Conservation (phyloP, 345 rosid species). For the Eucalyptus paniculata region DNA sequence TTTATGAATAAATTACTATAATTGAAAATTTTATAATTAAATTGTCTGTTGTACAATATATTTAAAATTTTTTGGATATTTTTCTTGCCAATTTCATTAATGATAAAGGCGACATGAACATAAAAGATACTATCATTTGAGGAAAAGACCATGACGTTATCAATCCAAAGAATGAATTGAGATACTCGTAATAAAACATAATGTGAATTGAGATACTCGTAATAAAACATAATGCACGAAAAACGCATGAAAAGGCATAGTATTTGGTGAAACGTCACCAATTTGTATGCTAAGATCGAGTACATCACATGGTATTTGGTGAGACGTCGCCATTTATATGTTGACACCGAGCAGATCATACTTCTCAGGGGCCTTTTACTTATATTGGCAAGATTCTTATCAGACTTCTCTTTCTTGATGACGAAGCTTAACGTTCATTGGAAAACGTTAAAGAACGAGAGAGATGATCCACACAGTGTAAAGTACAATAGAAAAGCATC, state of each 20-base stretch:
- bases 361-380: background rate
- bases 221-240: background rate
- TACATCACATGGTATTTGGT: background rate
- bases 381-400: background rate
- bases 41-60: background rate
- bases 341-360: background rate
- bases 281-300: background rate
- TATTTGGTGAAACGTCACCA: background rate
- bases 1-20: background rate
- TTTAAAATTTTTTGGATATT: background rate
- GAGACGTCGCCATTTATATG: background rate
- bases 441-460: background rate
- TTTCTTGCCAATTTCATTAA: background rate
- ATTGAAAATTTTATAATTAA: fast-evolving
- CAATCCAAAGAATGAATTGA: background rate
- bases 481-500: background rate
- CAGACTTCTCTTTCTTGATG: background rate
- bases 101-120: background rate
- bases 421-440: background rate
- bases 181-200: background rate
- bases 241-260: background rate
- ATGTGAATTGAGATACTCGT: background rate
- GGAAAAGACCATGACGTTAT: background rate
- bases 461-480: background rate
- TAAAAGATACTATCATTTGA: background rate